Conservation (phyloP, 2,329 filamentous ascomycete genomes). For the Tolypocladium endophyticum region DNA sequence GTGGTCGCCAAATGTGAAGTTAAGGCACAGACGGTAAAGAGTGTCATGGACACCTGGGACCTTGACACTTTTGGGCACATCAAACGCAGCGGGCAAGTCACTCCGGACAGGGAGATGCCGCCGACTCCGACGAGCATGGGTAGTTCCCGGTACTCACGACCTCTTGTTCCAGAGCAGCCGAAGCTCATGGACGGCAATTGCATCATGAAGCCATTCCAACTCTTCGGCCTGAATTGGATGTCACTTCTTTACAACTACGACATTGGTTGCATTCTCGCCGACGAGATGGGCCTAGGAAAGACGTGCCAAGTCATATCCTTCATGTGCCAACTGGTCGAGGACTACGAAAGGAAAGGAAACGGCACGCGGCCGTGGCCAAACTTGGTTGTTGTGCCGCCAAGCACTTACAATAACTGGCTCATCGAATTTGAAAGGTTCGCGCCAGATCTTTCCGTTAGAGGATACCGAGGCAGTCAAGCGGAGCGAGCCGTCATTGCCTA, state of each 20-base stretch:
- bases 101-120: slow-evolving; percentile 24
- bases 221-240: slow-evolving; percentile 94
- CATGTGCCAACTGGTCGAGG: slow-evolving; percentile 70
- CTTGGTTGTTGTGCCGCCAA: slow-evolving; percentile 82
- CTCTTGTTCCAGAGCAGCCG: slow-evolving; percentile 54
- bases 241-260: slow-evolving; percentile 68
- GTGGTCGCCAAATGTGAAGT: slow-evolving; percentile 67
- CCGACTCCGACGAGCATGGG: slow-evolving; percentile 31
- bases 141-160: slow-evolving; percentile 21
- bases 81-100: slow-evolving; percentile 19
- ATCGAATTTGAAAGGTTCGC: slow-evolving; percentile 84
- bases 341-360: slow-evolving; percentile 27
- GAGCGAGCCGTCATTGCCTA: slow-evolving; percentile 60
- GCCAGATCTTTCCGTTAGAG: slow-evolving; percentile 64
- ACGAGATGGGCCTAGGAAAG: slow-evolving; percentile 96
- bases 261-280: slow-evolving; percentile 83
- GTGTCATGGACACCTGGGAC: slow-evolving; percentile 36
- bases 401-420: slow-evolving; percentile 93
- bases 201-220: slow-evolving; percentile 82
- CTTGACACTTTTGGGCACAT: slow-evolving; percentile 35
- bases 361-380: slow-evolving; percentile 51
- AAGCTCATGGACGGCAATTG: slow-evolving; percentile 65
- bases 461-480: slow-evolving; percentile 53
- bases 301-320: slow-evolving; percentile 95
- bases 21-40: slow-evolving; percentile 49